Evolutionary conservation across 306 rosid species (phyloP), one percentile per base, ranked within the genome.

Genomic region (Carpinus viminea): DNA sequence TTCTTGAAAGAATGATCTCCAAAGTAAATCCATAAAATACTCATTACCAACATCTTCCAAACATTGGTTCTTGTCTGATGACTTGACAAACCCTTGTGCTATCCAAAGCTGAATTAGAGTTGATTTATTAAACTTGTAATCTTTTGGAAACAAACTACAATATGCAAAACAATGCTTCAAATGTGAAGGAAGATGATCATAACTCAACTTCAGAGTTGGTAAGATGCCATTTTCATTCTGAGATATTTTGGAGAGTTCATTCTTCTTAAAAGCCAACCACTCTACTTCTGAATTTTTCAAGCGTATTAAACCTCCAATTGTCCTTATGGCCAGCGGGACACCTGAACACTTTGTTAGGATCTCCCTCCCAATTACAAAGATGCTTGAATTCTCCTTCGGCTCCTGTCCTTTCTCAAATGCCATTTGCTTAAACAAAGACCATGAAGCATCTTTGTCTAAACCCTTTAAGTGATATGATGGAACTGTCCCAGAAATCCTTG

Each of bases 11-110:
- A 78, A 78, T 41, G 74, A 74, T 41, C 80, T 74, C 11, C 31
- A 15, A 1, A 36, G 21, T 28, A 74, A 55, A 26, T 26, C 43
- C 75, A 45, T 55, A 48, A 74, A 31, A 31, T 31, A 31, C 34
- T 31, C 34, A 2, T 31, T 31, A 31, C 34, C 34, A 31, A 31
- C 34, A 26, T 68, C 62, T 47, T 80, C 83, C 46, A 73, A 18
- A n/a, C 50, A 51, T 62, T 7, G 20, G 9, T 17, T 31, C 54
- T 17, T 2, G 6, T 47, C 21, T 3, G 55, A 70, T 0, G 46
- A 26, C 70, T 34, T 31, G 54, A 74, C 28, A 68, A 80, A 80
- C 1, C 83, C 83, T 6, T 74, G 64, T 9, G 61, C 83, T 9
- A 75, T 26, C 83, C 79, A 80, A 68, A 74, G 71, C 7, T 26